These are phyloP conservation scores for Haematococcus lacustris DNA, from an alignment of 139 green algal species.

Conservation along the genomic window DNA sequence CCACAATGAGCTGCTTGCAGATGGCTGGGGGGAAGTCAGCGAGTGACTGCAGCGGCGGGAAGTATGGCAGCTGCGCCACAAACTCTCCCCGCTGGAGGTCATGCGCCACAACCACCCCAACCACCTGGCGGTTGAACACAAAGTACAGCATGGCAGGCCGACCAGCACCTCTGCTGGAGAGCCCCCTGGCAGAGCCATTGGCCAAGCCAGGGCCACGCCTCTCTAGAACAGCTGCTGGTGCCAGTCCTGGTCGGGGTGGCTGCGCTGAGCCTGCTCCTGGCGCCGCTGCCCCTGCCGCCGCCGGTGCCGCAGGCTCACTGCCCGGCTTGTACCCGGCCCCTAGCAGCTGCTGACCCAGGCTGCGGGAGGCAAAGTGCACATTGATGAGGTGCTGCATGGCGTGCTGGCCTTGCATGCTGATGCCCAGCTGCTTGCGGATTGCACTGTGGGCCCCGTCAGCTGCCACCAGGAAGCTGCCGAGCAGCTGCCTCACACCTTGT, in stretches of 20 bases:
- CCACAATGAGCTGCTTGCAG: constrained; percentile 44
- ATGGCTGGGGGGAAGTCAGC: constrained; percentile 56
- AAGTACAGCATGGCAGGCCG: constrained; percentile 93
- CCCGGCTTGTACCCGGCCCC: too few species aligned
- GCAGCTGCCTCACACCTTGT: background rate
- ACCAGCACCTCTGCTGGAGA: background rate
- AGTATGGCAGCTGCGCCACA: constrained; percentile 86
- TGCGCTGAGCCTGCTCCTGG: constrained; percentile 5
- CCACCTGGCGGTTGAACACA: constrained; percentile 71
- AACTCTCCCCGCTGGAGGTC: constrained; percentile 80
- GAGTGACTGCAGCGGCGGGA: constrained; percentile 70
- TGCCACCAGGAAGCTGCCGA: constrained; percentile 1
- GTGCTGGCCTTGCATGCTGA: constrained; percentile 47
- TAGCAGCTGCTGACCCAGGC: background rate
- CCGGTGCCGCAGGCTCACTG: too few species aligned
- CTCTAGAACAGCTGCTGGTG: background rate
- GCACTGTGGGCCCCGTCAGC: constrained; percentile 1
- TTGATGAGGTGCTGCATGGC: constrained; percentile 81
- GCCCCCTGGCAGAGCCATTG: background rate
- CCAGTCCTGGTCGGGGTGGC: background rate
- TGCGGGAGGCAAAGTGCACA: constrained; percentile 66
- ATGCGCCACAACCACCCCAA: constrained; percentile 88
- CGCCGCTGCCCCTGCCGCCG: background rate
- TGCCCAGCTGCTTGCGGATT: constrained; percentile 33
- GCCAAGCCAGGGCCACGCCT: background rate